These are phyloP conservation scores for Zizania palustris DNA, from an alignment of 202 grass and related monocot species.

Conservation along the genomic window DNA sequence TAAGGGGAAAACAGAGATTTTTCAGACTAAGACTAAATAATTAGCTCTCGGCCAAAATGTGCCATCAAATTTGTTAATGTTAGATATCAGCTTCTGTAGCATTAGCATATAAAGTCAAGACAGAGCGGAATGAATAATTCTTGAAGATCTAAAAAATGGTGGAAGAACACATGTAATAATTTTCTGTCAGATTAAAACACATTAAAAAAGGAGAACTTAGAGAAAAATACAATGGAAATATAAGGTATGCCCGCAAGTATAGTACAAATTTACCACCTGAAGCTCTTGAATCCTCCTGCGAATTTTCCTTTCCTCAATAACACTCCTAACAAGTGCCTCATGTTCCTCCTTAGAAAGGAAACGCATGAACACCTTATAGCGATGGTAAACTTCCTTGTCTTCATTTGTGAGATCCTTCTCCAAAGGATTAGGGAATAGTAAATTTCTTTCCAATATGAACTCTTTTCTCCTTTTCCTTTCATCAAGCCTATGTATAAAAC, in stretches of 20 bases:
- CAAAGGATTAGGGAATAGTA: slow-evolving; percentile 81
- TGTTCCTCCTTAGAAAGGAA: slow-evolving; percentile 93
- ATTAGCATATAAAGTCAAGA: not conserved
- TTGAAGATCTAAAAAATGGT: slow-evolving; percentile 6
- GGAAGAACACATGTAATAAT: slow-evolving; percentile 3
- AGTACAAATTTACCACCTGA: slow-evolving; percentile 53
- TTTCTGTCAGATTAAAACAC: not conserved
- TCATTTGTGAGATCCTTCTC: slow-evolving; percentile 88
- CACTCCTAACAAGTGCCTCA: slow-evolving; percentile 68
- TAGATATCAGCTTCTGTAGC: not conserved
- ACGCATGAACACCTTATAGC: slow-evolving; percentile 92
- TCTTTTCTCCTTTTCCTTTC: slow-evolving; percentile 99
- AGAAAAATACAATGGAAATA: slow-evolving; percentile 2
- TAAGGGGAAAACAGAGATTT: not conserved
- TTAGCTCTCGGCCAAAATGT: not conserved
- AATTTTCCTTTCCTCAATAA: slow-evolving; percentile 83
- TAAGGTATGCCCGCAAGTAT: slow-evolving; percentile 4
- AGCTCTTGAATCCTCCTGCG: slow-evolving; percentile 92
- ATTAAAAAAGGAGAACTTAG: not conserved
- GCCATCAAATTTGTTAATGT: not conserved
- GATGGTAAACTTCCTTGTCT: slow-evolving; percentile 86
- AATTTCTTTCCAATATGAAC: slow-evolving; percentile 96
- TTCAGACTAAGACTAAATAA: not conserved
- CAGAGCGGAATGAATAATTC: slow-evolving; percentile 3
- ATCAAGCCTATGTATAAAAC: slow-evolving; percentile 67